phyloP scores from a whole-genome alignment of 192 early-diverging fungal genomes.

The Paraglomus occultum region DNA sequence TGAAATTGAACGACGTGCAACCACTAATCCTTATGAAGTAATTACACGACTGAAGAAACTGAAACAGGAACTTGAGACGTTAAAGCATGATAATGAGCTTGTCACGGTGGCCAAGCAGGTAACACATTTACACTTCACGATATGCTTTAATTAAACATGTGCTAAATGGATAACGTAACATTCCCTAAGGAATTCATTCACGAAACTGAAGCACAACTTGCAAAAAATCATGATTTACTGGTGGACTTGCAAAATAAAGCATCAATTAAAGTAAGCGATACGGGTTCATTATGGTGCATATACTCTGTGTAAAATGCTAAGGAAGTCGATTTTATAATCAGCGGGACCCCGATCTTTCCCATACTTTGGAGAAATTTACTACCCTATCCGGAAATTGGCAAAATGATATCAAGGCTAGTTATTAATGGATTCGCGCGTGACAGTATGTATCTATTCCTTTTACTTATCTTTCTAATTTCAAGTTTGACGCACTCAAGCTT shows the following conservation, averaged over 20 bases:
- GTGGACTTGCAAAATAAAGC: not conserved
- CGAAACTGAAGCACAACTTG: not conserved
- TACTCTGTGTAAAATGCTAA: too few relatives aligned
- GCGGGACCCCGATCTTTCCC: not conserved
- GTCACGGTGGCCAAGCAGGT: constrained; percentile 23
- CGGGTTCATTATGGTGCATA: not conserved
- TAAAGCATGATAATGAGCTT: constrained; percentile 5
- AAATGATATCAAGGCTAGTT: not conserved
- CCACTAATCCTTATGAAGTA: constrained; percentile 15
- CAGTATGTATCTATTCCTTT: too few relatives aligned
- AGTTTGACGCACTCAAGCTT: too few relatives aligned
- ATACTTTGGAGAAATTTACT: constrained; percentile 1
- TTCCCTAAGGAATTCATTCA: constrained; percentile 12
- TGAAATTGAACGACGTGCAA: constrained; percentile 23
- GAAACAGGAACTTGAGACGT: not conserved
- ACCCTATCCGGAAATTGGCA: not conserved
- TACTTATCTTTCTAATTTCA: too few relatives aligned
- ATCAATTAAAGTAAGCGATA: constrained; percentile 2
- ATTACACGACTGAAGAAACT: constrained; percentile 9
- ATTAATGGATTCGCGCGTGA: too few relatives aligned
- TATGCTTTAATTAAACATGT: not conserved
- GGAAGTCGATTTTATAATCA: not conserved
- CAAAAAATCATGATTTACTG: constrained; percentile 2
- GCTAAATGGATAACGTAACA: too few relatives aligned
- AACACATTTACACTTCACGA: not conserved